These are phyloP conservation scores for Aureobasidium subglaciale DNA, from an alignment of 2,329 filamentous ascomycete genomes.

Conservation along the genomic window DNA sequence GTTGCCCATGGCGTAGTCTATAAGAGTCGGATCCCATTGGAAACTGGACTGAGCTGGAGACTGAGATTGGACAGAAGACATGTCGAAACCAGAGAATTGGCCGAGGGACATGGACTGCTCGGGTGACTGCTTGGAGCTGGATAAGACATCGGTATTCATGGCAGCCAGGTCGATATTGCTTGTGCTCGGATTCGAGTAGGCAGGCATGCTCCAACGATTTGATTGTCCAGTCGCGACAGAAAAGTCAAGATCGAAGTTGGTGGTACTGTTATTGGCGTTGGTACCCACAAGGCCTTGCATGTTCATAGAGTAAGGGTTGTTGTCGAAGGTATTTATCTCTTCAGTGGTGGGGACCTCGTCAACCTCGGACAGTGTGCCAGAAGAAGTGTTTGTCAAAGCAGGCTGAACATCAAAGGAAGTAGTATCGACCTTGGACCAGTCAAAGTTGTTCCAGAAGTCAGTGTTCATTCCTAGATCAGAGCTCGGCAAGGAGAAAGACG, in stretches of 20 bases:
- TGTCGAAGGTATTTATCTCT: constrained; percentile 27
- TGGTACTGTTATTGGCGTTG: constrained; percentile 24
- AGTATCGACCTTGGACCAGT: constrained; percentile 16
- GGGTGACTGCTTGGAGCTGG: constrained; percentile 13
- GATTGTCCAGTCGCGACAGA: not conserved
- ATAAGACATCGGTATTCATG: not conserved
- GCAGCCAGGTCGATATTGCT: not conserved
- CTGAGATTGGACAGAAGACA: constrained; percentile 3
- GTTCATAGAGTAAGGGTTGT: constrained; percentile 27
- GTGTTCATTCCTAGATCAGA: constrained; percentile 5
- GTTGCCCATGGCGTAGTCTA: constrained; percentile 12
- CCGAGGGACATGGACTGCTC: constrained; percentile 16
- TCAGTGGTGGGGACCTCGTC: constrained; percentile 31
- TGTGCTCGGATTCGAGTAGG: constrained; percentile 15
- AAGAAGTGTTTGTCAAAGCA: constrained; percentile 32
- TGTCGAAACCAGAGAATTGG: constrained; percentile 13
- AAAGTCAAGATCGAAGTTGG: constrained; percentile 14
- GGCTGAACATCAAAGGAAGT: constrained; percentile 24
- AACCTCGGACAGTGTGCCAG: constrained; percentile 32
- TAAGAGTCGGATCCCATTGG: constrained; percentile 11
- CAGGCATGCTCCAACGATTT: constrained; percentile 18
- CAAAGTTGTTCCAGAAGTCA: constrained; percentile 16
- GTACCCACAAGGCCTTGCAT: constrained; percentile 27
- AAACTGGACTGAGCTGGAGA: constrained; percentile 9
- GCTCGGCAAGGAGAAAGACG: constrained; percentile 10